Percentiles rank a stretch among this genome's conserved stretches.
These are phyloP conservation scores for Helotiales sp. DNA, from an alignment of 2,329 filamentous ascomycete genomes.

Conservation along the genomic window DNA sequence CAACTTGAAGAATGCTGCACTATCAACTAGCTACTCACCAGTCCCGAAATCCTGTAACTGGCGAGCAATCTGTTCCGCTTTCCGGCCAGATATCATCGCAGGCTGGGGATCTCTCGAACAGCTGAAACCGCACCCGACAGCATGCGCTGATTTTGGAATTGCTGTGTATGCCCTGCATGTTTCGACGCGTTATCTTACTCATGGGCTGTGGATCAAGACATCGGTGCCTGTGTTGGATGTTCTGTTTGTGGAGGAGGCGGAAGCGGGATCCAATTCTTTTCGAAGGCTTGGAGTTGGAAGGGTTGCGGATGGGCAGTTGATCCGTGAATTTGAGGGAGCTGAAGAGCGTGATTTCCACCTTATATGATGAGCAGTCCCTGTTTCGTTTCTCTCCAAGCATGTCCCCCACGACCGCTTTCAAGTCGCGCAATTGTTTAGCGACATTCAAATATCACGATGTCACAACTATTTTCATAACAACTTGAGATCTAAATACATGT, in stretches of 20 bases:
- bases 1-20: background rate
- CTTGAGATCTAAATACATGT: no score
- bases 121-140: background rate
- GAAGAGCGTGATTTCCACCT: slow-evolving; percentile 12
- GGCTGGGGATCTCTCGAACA: slow-evolving; percentile 15
- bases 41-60: slow-evolving; percentile 7
- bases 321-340: background rate
- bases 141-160: background rate
- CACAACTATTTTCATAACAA: no score
- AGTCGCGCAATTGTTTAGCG: background rate
- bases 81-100: slow-evolving; percentile 4
- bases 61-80: slow-evolving; percentile 12
- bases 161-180: slow-evolving; percentile 11
- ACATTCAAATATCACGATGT: no score
- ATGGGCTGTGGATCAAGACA: background rate
- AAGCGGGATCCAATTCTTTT: slow-evolving; percentile 6
- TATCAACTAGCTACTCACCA: slow-evolving; percentile 3
- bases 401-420: background rate
- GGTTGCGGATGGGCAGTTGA: slow-evolving; percentile 12
- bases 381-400: background rate
- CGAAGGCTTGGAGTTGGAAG: slow-evolving; percentile 11
- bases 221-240: slow-evolving; percentile 7
- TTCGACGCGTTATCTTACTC: background rate
- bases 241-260: slow-evolving; percentile 5
- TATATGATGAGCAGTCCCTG: background rate